A percentile compares a stretch with the other conserved stretches of the same genome.
These are phyloP conservation scores for Cylindrotheca closterium DNA, from an alignment of 108 stramenopile species.

Conservation along the genomic window DNA sequence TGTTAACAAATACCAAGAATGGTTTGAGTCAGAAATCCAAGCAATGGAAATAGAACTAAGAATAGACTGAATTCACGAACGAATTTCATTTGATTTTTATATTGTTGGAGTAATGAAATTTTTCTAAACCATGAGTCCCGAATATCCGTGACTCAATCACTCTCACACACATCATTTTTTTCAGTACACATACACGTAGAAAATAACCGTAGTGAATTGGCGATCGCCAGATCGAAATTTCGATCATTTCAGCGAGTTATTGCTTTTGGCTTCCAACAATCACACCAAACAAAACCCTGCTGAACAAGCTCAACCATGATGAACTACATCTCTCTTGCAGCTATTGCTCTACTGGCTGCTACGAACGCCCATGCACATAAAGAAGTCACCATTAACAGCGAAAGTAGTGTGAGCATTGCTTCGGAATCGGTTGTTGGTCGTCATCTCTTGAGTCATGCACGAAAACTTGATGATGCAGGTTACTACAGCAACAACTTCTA, in stretches of 20 bases:
- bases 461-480: conserved; percentile 34
- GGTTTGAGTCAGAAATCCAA: background rate
- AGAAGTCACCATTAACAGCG: conserved; percentile 27
- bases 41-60: conserved; percentile 1
- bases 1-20: conserved; percentile 27
- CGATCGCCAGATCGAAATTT: too few relatives aligned
- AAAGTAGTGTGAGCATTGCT: conserved; percentile 46
- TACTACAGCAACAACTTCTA: conserved; percentile 13
- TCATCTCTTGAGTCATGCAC: conserved; percentile 53
- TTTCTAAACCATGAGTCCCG: too few relatives aligned
- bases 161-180: too few relatives aligned
- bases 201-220: too few relatives aligned
- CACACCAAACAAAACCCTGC: background rate
- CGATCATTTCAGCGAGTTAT: too few relatives aligned
- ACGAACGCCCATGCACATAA: too few relatives aligned
- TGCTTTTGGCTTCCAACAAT: conserved; percentile 7
- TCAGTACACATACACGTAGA: too few relatives aligned
- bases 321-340: conserved; percentile 15
- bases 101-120: too few relatives aligned
- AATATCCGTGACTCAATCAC: too few relatives aligned
- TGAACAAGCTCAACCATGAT: conserved; percentile 20
- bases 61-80: background rate
- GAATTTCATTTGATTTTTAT: too few relatives aligned
- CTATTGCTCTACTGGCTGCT: conserved; percentile 16
- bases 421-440: conserved; percentile 48